Conservation (phyloP, 2,329 filamentous ascomycete species). For the Phialophora macrospora region DNA sequence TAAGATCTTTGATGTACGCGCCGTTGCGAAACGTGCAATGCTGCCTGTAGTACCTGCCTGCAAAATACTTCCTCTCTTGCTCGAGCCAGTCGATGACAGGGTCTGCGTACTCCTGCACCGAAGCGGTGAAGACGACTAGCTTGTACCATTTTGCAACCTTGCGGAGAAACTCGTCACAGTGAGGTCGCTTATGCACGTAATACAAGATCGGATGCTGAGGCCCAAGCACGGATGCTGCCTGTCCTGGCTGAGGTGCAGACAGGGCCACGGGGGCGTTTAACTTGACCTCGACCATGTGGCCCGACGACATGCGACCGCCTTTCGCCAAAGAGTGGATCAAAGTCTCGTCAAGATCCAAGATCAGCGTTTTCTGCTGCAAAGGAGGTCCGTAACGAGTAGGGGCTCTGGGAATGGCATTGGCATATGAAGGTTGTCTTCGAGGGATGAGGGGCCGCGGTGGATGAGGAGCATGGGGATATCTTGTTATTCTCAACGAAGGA, state of each 20-base stretch:
- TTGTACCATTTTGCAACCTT: conserved; percentile 99
- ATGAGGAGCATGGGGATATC: conserved; percentile 86
- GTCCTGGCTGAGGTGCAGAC: conserved; percentile 46
- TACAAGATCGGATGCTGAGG: conserved; percentile 96
- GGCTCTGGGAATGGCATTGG: conserved; percentile 61
- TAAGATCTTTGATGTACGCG: conserved; percentile 97
- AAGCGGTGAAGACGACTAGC: conserved; percentile 92
- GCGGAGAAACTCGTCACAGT: conserved; percentile 94
- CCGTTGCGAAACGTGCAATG: conserved; percentile 96
- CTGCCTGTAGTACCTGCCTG: conserved; percentile 89
- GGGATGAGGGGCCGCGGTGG: conserved; percentile 90
- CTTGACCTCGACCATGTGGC: conserved; percentile 98
- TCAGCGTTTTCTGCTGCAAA: conserved; percentile 81
- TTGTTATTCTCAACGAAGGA: conserved; percentile 71
- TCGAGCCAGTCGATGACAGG: conserved; percentile 99
- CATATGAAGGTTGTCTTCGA: conserved; percentile 84
- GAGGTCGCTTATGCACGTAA: conserved; percentile 96
- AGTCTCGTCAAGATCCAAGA: conserved; percentile 95
- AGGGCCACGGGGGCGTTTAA: conserved; percentile 73
- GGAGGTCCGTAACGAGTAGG: conserved; percentile 43
- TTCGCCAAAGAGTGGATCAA: conserved; percentile 98
- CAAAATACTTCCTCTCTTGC: conserved; percentile 94
- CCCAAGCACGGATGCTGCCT: conserved; percentile 58
- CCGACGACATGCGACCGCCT: conserved; percentile 90
- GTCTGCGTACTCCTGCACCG: conserved; percentile 97